Conservation (phyloP, 306 rosid species). For the Aeschynomene evenia region DNA sequence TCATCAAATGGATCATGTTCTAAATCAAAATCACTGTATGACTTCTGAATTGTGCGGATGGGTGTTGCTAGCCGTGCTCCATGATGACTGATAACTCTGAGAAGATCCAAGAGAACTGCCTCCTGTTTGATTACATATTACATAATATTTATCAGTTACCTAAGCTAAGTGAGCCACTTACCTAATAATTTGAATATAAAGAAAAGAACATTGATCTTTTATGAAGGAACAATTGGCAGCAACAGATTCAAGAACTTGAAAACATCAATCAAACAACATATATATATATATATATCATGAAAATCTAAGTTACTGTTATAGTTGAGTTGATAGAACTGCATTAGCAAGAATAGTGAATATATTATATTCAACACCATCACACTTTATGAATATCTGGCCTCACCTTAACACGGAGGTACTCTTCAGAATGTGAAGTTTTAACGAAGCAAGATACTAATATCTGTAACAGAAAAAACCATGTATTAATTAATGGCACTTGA, state of each 20-base stretch:
- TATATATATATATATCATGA: too few species aligned
- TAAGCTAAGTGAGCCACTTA: constrained; percentile 25
- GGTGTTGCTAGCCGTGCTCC: constrained; percentile 91
- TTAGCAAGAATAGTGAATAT: neutral
- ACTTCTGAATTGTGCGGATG: constrained; percentile 87
- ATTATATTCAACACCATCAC: constrained; percentile 11
- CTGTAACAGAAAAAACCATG: constrained; percentile 50
- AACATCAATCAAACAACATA: neutral
- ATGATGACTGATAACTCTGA: constrained; percentile 85
- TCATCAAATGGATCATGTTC: constrained; percentile 69
- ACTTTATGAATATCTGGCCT: neutral
- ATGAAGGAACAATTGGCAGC: neutral
- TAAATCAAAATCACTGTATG: constrained; percentile 62
- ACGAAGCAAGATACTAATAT: constrained; percentile 93
- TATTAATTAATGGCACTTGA: constrained; percentile 17
- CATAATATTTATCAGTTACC: constrained; percentile 25
- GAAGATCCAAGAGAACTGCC: constrained; percentile 86
- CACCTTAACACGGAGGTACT: constrained; percentile 96
- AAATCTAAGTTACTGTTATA: constrained; percentile 11
- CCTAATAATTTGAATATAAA: constrained; percentile 2
- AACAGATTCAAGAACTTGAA: neutral
- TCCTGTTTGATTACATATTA: constrained; percentile 74
- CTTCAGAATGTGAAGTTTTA: constrained; percentile 89
- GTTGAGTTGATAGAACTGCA: constrained; percentile 8
- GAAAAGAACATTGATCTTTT: constrained; percentile 7